Evolutionary conservation across 768 basidiomycete genomes (phyloP).

Genomic region (Naganishia antarctica): DNA sequence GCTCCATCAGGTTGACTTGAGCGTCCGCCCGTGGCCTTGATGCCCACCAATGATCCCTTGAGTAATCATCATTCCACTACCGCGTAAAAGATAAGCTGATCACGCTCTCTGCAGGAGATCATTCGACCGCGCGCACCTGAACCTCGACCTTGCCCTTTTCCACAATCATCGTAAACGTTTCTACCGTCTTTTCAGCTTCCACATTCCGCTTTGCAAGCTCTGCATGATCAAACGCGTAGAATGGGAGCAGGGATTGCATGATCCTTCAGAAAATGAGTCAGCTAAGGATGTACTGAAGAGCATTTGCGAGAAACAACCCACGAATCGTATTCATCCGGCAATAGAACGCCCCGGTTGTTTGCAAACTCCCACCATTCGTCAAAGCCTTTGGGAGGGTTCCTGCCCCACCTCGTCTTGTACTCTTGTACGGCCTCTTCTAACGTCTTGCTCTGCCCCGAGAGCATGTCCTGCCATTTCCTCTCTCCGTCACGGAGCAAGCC

Average conservation of each 20-base stretch:
- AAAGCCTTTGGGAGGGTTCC: slow-evolving; percentile 82
- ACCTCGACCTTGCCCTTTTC: slow-evolving; percentile 49
- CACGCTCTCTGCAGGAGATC: neutral
- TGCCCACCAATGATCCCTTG: slow-evolving; percentile 49
- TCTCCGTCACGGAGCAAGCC: slow-evolving; percentile 79
- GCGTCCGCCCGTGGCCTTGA: slow-evolving; percentile 47
- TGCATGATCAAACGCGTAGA: slow-evolving; percentile 44
- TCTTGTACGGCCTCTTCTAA: slow-evolving; percentile 72
- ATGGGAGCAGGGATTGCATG: slow-evolving; percentile 47
- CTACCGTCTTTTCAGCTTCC: slow-evolving; percentile 46
- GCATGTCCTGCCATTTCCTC: slow-evolving; percentile 60
- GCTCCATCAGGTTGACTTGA: slow-evolving; percentile 51
- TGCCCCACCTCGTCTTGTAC: slow-evolving; percentile 70
- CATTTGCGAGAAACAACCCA: slow-evolving; percentile 25
- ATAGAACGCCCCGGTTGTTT: slow-evolving; percentile 38
- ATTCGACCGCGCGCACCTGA: slow-evolving; percentile 25
- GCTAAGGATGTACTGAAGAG: neutral
- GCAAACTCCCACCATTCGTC: slow-evolving; percentile 64
- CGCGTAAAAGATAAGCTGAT: neutral
- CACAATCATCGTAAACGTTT: slow-evolving; percentile 50
- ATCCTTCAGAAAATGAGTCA: slow-evolving; percentile 34
- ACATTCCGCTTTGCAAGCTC: slow-evolving; percentile 42
- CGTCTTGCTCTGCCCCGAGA: slow-evolving; percentile 72
- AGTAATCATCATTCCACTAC: slow-evolving; percentile 50
- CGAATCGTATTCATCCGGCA: slow-evolving; percentile 50